Conservation (phyloP, 495 filamentous ascomycete species). For the Cercophora samala region DNA sequence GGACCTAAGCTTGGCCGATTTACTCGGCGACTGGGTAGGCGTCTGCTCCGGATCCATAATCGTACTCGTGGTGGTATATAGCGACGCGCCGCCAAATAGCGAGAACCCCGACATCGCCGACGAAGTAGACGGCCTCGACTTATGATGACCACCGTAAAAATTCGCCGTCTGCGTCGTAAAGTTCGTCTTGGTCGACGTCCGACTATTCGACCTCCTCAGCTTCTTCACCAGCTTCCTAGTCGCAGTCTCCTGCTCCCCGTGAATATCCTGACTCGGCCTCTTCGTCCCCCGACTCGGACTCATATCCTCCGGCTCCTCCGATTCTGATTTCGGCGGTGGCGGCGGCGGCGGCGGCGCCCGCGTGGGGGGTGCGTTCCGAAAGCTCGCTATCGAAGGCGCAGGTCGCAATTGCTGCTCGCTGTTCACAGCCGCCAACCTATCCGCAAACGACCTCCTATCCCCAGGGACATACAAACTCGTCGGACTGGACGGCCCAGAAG, state of each 20-base stretch:
- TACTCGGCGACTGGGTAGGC: neutral
- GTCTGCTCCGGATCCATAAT: neutral
- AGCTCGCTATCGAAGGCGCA: neutral
- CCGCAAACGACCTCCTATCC: conserved; percentile 9
- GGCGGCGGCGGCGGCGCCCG: conserved; percentile 15
- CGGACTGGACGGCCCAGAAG: neutral
- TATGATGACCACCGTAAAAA: neutral
- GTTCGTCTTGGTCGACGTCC: conserved; percentile 16
- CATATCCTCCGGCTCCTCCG: neutral
- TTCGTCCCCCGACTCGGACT: conserved; percentile 26
- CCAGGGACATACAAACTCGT: conserved; percentile 2
- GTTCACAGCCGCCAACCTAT: conserved; percentile 15
- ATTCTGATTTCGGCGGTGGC: conserved; percentile 5
- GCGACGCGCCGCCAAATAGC: neutral
- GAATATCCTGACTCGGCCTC: conserved; percentile 22
- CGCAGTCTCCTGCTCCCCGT: conserved; percentile 22
- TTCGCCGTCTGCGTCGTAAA: neutral
- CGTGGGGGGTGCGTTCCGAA: neutral
- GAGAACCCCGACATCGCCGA: neutral
- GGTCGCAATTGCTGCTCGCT: neutral
- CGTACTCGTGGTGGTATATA: neutral
- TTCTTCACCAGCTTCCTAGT: conserved; percentile 40
- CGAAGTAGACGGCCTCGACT: neutral
- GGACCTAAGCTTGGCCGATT: neutral
- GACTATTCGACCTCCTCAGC: conserved; percentile 30